Evolutionary conservation across 1,284 basidiomycete genomes (phyloP).

Genomic region (Heterobasidion occidentale): DNA sequence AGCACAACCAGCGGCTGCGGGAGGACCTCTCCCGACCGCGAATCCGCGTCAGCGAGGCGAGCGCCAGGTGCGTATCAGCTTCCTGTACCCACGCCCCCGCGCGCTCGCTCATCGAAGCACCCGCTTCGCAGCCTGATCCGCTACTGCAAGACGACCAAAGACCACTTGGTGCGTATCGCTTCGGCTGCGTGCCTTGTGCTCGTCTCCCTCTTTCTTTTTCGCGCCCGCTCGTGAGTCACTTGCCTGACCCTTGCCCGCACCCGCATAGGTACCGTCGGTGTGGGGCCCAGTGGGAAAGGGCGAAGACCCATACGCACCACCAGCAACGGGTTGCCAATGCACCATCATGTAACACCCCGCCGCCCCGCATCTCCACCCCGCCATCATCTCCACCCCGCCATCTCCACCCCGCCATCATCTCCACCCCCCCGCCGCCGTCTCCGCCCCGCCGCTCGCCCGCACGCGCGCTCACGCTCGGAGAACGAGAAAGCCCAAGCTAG

Average conservation of each 20-base stretch:
- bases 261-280: slow-evolving; percentile 69
- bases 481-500: not conserved
- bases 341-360: slow-evolving; percentile 3
- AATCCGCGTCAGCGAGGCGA: slow-evolving; percentile 87
- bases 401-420: too few relatives aligned
- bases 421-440: too few relatives aligned
- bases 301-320: slow-evolving; percentile 83
- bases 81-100: slow-evolving; percentile 3
- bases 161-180: slow-evolving; percentile 63
- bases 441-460: not conserved
- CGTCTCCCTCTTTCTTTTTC: not conserved
- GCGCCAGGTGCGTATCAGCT: slow-evolving; percentile 59
- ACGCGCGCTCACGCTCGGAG: not conserved
- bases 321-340: slow-evolving; percentile 4
- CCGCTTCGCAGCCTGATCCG: slow-evolving; percentile 67
- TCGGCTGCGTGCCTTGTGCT: not conserved
- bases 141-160: slow-evolving; percentile 85
- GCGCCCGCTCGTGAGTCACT: not conserved
- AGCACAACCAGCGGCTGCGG: slow-evolving; percentile 87
- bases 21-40: slow-evolving; percentile 88
- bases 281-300: slow-evolving; percentile 89
- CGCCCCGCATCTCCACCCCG: too few relatives aligned
- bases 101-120: slow-evolving; percentile 2
- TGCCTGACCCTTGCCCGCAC: not conserved
- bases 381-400: not conserved